Base-by-base conservation (phyloP, 2,329 filamentous ascomycete species). In the Penicillium vulpinum region DNA sequence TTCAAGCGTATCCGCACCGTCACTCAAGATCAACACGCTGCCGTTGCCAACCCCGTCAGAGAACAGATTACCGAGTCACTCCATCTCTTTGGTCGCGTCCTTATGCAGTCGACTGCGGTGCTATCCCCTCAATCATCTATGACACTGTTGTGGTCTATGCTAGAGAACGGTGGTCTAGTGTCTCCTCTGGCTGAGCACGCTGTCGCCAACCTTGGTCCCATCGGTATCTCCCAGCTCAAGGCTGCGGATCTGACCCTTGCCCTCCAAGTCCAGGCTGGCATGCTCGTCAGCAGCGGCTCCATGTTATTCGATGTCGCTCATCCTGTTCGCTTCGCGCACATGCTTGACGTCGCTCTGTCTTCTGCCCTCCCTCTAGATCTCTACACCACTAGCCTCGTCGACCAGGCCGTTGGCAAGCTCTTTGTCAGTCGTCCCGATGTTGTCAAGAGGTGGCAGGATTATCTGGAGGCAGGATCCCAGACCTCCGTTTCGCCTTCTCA, bases 21-120 rank as follows among this genome's bases (percentile, higher is more conserved):
- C 49, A 11, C 36, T 7, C 29, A 51, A 31, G 35, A 43, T 70
- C 76, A 46, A 77, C 81, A 21, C 80, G 77, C 77, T 62, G 75
- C 77, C 56, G 85, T 91, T 22, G 28, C 38, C 28, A 29, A 29
- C 13, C 24, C 21, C 57, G 75, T 88, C 47, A 79, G 81, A 31
- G 90, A 94, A 66, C 90, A 95, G 76, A 88, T 97, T 59, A 92
- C 96, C 62, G 93, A 97, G 74, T 91, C 88, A 33, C 82, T 90
- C 58, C 88, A 94, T 59, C 89, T 87, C 59, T 80, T 88, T 61
- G 83, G 83, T 53, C 79, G 78, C 47, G 81, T 85, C 66, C 77
- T 86, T 66, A 78, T 81, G 59, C 80, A 81, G 68, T 78, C 77
- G 59, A 78, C 78, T 54, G 75, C 79, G 56, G 72, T 81, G 38